Evolutionary conservation across 1,284 basidiomycete genomes (phyloP), one percentile per base, ranked within the genome.

Genomic region (Pisolithus thermaeus): DNA sequence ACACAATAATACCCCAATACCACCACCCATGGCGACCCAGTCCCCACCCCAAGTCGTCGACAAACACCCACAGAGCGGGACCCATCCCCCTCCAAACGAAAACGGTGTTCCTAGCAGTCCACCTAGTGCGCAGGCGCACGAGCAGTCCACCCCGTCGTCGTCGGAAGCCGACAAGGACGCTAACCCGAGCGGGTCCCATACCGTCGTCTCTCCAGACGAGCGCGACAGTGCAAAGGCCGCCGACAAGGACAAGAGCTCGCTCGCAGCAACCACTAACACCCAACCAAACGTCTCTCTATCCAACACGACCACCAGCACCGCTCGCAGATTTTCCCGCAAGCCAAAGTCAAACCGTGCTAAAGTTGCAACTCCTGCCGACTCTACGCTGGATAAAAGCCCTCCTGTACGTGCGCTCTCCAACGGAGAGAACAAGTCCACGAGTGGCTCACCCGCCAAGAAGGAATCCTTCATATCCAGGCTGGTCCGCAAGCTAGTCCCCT

Each of bases 401-500:
- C 58, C 67, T 61, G 64, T 68, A 59, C 63, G 66, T 59, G 59
- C 58, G 56, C 65, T 67, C 59, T 66, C 64, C 52, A 56, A 56
- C 56, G 66, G 66, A 53, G 66, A 39, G 56, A 67, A 63, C 60
- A 68, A 64, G 64, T 66, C 68, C 62, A 65, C 57, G 55, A 54
- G 46, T 62, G 63, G 67, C 64, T 69, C 68, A 63, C 64, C 67
- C 47, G 51, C 59, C 50, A 64, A 65, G 54, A 76, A 72, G 62
- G 58, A 61, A 49, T 76, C 75, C 35, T 64, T 80, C 53, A 67
- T 79, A 46, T 70, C 73, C 49, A 74, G 71, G 57, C 62, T 79
- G 38, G 63, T 79, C 49, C 71, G 71, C 52, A 75, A 72, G 50
- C 68, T 79, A 48, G 71, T 79, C 28, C 78, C 77, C 20, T 80